Conservation (phyloP, 257 asterid species). For the Forsythia suspensa region DNA sequence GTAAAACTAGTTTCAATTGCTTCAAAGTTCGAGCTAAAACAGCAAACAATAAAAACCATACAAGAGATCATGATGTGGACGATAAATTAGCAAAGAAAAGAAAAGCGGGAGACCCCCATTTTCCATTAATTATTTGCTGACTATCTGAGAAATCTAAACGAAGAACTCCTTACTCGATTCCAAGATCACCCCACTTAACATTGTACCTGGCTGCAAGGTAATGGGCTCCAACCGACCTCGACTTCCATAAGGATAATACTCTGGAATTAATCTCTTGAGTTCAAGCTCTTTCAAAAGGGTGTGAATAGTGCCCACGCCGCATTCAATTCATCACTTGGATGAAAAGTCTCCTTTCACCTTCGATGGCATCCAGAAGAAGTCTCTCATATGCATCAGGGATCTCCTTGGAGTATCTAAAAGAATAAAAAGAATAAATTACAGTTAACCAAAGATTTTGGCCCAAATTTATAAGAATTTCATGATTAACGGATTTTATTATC, state of each 20-base stretch:
- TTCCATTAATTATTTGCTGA: background rate
- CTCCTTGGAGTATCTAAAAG: constrained; percentile 73
- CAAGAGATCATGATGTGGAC: background rate
- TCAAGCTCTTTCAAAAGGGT: constrained; percentile 83
- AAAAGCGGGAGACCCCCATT: background rate
- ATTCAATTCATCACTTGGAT: constrained; percentile 86
- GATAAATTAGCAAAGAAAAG: background rate
- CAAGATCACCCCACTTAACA: constrained; percentile 93
- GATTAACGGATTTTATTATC: too few relatives aligned
- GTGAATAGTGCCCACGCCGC: constrained; percentile 98
- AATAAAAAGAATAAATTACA: background rate
- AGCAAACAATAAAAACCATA: background rate
- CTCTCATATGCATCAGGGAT: constrained; percentile 98
- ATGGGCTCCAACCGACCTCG: constrained; percentile 95
- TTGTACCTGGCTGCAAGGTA: constrained; percentile 90
- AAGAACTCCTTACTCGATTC: constrained; percentile 30
- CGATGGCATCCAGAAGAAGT: constrained; percentile 86
- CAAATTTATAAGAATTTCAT: too few relatives aligned
- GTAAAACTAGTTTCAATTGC: background rate
- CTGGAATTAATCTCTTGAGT: constrained; percentile 66
- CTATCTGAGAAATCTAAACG: background rate
- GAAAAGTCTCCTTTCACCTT: constrained; percentile 94
- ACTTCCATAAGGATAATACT: constrained; percentile 90
- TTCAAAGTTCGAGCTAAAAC: background rate
- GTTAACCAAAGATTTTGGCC: background rate